phyloP scores from a whole-genome alignment of 495 filamentous ascomycete species.

The Zalerion maritima region DNA sequence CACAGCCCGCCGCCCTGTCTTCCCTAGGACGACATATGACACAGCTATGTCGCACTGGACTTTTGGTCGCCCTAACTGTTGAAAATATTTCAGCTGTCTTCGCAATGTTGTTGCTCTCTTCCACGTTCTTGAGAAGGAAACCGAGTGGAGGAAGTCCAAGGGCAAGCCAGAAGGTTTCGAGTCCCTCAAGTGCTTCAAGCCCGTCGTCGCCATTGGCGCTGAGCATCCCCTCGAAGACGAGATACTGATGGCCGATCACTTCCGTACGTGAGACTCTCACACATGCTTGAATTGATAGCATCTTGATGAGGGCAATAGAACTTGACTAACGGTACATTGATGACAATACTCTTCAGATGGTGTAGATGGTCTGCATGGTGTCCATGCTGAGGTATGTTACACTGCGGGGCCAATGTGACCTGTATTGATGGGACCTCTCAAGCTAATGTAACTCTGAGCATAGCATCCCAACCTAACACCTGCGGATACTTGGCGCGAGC shows the following conservation, averaged over 20 bases:
- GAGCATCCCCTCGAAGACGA: constrained; percentile 75
- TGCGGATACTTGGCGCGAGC: constrained; percentile 65
- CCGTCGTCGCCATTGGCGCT: constrained; percentile 75
- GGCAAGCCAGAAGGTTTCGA: constrained; percentile 54
- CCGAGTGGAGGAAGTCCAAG: constrained; percentile 59
- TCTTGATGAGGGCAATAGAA: too few species aligned
- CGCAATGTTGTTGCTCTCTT: constrained; percentile 86
- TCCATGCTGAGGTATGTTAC: constrained; percentile 57
- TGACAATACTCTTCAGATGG: too few species aligned
- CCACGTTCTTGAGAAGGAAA: constrained; percentile 81
- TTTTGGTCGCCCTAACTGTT: neutral
- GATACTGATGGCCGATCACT: constrained; percentile 73
- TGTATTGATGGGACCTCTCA: neutral
- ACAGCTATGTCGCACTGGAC: too few species aligned
- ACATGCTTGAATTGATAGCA: neutral
- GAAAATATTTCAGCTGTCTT: constrained; percentile 48
- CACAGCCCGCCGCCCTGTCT: constrained; percentile 2
- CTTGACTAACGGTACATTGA: neutral
- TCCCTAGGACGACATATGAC: constrained; percentile 1
- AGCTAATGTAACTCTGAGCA: too few species aligned
- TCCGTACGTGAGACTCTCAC: constrained; percentile 53
- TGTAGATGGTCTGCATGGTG: constrained; percentile 77
- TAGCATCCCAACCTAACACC: constrained; percentile 83
- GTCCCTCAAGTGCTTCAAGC: constrained; percentile 51
- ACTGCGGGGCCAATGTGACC: neutral